phyloP scores from a whole-genome alignment of 768 basidiomycete species.

The Hirschioporus abietinus region DNA sequence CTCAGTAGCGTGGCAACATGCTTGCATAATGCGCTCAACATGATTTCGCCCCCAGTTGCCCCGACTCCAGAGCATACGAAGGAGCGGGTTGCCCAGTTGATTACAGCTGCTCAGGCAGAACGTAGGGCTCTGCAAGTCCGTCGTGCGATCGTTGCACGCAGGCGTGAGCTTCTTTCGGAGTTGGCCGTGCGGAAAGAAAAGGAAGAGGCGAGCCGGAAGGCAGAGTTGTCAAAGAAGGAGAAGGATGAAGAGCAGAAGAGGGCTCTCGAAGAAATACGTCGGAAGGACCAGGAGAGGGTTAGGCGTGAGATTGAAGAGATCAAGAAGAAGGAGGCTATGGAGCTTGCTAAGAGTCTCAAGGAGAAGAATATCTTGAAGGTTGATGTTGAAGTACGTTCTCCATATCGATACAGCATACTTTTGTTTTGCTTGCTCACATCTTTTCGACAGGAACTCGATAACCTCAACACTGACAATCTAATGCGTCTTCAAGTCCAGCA shows the following conservation, averaged over 20 bases:
- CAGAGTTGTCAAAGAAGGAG: constrained; percentile 59
- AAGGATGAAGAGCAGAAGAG: constrained; percentile 64
- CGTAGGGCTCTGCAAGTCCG: constrained; percentile 72
- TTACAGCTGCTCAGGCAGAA: constrained; percentile 65
- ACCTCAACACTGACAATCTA: constrained; percentile 78
- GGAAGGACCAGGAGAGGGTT: constrained; percentile 59
- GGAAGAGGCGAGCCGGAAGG: constrained; percentile 76
- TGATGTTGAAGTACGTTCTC: constrained; percentile 57
- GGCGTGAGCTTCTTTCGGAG: constrained; percentile 81
- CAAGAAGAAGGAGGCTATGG: constrained; percentile 76
- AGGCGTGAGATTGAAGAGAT: constrained; percentile 75
- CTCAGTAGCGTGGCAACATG: constrained; percentile 70
- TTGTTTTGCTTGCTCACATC: constrained; percentile 9
- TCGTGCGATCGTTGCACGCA: constrained; percentile 77
- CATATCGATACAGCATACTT: constrained; percentile 2
- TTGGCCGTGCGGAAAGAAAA: constrained; percentile 81
- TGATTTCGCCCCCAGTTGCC: constrained; percentile 41
- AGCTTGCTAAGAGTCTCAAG: constrained; percentile 79
- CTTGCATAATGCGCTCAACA: constrained; percentile 64
- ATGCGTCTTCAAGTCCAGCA: constrained; percentile 91
- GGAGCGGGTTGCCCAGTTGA: constrained; percentile 52
- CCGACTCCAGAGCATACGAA: constrained; percentile 51
- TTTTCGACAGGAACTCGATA: constrained; percentile 62
- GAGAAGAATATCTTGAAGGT: constrained; percentile 66
- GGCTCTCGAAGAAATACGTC: constrained; percentile 57